Percentiles rank a stretch among this genome's conserved stretches.
Evolutionary conservation across 2,329 filamentous ascomycete species (phyloP).

Genomic region (Penicillium sp.): DNA sequence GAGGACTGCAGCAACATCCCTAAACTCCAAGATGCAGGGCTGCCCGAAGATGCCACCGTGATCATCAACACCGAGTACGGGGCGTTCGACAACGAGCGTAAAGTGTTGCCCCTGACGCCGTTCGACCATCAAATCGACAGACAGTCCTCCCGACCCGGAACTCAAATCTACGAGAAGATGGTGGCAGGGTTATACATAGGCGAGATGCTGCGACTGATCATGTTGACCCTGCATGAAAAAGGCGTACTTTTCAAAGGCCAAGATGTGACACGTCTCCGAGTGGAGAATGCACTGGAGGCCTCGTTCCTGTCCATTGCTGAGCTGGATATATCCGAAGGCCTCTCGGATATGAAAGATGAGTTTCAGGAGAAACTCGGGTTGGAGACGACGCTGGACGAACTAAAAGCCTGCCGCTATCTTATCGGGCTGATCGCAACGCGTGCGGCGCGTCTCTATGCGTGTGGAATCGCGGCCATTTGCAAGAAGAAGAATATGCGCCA

Average conservation of each 20-base stretch:
- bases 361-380: slow-evolving; percentile 75
- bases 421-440: slow-evolving; percentile 94
- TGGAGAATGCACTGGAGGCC: slow-evolving; percentile 81
- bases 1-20: slow-evolving; percentile 80
- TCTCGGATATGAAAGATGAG: slow-evolving; percentile 78
- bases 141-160: slow-evolving; percentile 83
- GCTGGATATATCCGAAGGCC: slow-evolving; percentile 87
- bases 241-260: slow-evolving; percentile 76
- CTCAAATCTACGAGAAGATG: slow-evolving; percentile 97
- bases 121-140: slow-evolving; percentile 77
- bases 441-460: slow-evolving; percentile 85
- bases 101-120: slow-evolving; percentile 62
- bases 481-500: slow-evolving; percentile 84
- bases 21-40: slow-evolving; percentile 79
- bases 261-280: slow-evolving; percentile 73
- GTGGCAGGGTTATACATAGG: slow-evolving; percentile 90
- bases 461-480: slow-evolving; percentile 93
- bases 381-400: slow-evolving; percentile 69
- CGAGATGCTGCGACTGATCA: slow-evolving; percentile 83
- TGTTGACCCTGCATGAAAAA: slow-evolving; percentile 80
- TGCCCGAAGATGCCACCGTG: slow-evolving; percentile 74
- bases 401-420: slow-evolving; percentile 81
- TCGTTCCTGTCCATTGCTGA: slow-evolving; percentile 90
- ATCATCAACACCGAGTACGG: slow-evolving; percentile 95
- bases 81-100: slow-evolving; percentile 84